Base-by-base conservation (phyloP, 2,329 filamentous ascomycete genomes). In the Atkinsonella texensis region DNA sequence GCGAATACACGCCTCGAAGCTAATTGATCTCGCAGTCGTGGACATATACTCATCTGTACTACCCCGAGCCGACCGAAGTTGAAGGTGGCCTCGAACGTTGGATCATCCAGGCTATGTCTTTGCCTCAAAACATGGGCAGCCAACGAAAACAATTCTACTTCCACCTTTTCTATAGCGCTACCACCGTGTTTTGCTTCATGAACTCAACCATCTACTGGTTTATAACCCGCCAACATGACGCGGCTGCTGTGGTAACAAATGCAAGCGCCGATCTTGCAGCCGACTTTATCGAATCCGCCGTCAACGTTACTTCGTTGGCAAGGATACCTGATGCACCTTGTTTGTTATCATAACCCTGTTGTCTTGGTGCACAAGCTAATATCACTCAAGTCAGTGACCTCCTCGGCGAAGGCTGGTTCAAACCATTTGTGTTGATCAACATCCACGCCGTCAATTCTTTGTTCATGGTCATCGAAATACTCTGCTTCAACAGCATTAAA, bases 401-500 rank as follows among this genome's bases (percentile, higher is more conserved):
- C 8, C 72, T 76, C 50, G 71, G 72, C 1, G 63, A 74, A 41
- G 73, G 70, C 38, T 74, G 70, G 65, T 73, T 76, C 61, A 68
- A 70, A 53, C 54, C 68, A 2, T 77, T 74, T 57, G 66, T 67
- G 53, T 64, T 76, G 46, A 57, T 75, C 58, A 75, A 74, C 48
- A 55, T 77, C 43, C 74, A 71, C 59, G 66, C 61, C 9, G 61
- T 73, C 51, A 69, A 69, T 2, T 68, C 73, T 4, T 47, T 69
- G 33, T 63, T 76, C 54, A 74, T 71, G 55, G 55, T 70, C 9
- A 52, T 71, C 33, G 76, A 79, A 64, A 68, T 73, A 0, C 52
- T 74, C 35, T 65, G 69, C 52, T 65, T 79, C 64, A 79, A 79
- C 62, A 77, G 74, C 59, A 75, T 78, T 64, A 74, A 73, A 57